Evolutionary conservation across 495 filamentous ascomycete species (phyloP).

Genomic region (Xylaria nigripes): DNA sequence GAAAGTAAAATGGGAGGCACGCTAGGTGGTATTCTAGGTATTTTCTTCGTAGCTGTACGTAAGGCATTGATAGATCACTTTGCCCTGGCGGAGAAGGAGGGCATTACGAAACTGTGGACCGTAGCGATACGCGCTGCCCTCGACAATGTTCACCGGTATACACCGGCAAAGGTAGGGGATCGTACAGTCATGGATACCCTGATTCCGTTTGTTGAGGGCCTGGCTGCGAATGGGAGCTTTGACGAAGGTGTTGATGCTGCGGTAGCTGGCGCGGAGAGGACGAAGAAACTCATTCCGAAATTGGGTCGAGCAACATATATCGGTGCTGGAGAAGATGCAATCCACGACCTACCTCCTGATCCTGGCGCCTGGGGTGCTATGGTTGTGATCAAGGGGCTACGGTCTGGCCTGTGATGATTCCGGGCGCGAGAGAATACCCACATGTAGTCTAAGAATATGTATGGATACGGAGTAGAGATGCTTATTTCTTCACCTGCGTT

Average conservation of each 20-base stretch:
- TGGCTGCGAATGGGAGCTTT: constrained; percentile 37
- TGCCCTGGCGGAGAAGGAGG: constrained; percentile 23
- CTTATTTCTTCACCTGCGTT: too few relatives aligned
- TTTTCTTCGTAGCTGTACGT: constrained; percentile 51
- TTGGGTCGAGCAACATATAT: constrained; percentile 55
- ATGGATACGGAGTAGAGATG: too few relatives aligned
- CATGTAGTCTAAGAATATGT: too few relatives aligned
- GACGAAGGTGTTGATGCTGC: constrained; percentile 44
- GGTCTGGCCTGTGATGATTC: constrained; percentile 14
- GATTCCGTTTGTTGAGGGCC: constrained; percentile 47
- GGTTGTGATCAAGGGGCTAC: constrained; percentile 48
- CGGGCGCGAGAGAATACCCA: too few relatives aligned
- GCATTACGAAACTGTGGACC: constrained; percentile 30
- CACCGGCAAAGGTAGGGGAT: constrained; percentile 41
- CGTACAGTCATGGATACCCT: constrained; percentile 51
- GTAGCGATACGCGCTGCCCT: constrained; percentile 30
- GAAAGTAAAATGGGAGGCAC: constrained; percentile 55
- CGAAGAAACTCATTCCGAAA: constrained; percentile 45
- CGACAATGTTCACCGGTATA: constrained; percentile 40
- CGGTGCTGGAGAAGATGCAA: constrained; percentile 35
- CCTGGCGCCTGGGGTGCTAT: constrained; percentile 56
- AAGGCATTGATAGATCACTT: constrained; percentile 37
- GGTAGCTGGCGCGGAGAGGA: constrained; percentile 45
- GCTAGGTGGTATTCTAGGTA: constrained; percentile 51
- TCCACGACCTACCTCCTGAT: constrained; percentile 45